Evolutionary conservation across 108 stramenopile genomes (phyloP), one percentile per base, ranked within the genome.

Genomic region (Pseudonitzschia pungens): DNA sequence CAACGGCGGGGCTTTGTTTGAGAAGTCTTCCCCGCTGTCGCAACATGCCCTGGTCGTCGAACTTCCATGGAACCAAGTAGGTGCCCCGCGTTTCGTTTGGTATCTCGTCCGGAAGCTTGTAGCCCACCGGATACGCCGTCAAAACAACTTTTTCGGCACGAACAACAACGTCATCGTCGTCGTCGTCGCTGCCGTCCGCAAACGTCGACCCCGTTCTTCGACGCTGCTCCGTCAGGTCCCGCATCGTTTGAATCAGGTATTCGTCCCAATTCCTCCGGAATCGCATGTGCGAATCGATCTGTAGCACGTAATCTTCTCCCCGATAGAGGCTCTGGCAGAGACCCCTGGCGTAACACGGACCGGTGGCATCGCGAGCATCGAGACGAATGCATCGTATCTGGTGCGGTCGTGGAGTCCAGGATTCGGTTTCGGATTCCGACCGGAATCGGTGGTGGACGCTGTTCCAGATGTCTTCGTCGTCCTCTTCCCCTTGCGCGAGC

Each of bases 271-370:
- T 64, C n/a, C 51, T 51, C 18, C 88, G 81, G 68, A 93, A 92
- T 11, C 84, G 88, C 86, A 93, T 96, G 79, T 97, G 97, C 32
- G 93, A 92, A 77, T 97, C 97, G 65, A 96, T 94, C 82, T 96
- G 95, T 31, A 97, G 72, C 26, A 89, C 60, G 78, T 91, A 97
- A 40, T 89, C 80, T 80, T 97, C 97, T 5, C 86, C 97, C 26
- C 87, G 81, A 69, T 85, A 90, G 24, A 96, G 71, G 44, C 77
- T 71, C 80, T 92, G 89, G 21, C 85, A 90, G 22, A 89, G 72
- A 27, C 72, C 68, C 14, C 96, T 80, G 56, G 94, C 96, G 68
- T 84, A 90, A 77, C 89, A 89, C n/a, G 96, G 96, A n/a, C 94
- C 96, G 65, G 76, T 82, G 27, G 89, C 82, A 74, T 90, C 77